Conservation (phyloP, 2,329 filamentous ascomycete genomes). For the Nemania abortiva region DNA sequence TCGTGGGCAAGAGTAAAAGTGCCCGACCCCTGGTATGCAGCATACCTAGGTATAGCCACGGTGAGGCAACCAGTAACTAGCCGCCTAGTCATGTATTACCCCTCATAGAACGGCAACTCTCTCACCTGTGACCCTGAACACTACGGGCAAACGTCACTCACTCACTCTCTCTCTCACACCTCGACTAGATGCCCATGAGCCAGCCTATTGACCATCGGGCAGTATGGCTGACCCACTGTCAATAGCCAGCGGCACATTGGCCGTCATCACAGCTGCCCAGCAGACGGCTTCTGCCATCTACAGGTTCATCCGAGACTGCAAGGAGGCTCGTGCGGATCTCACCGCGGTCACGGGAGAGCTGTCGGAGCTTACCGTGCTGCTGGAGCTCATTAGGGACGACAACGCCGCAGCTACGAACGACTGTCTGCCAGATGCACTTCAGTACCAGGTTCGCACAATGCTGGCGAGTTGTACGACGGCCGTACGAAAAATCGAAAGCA, state of each 20-base stretch:
- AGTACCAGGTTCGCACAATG: constrained; percentile 9
- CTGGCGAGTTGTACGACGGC: constrained; percentile 5
- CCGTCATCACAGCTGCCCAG: not conserved
- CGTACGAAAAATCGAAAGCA: constrained; percentile 13
- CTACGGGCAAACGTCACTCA: too few species aligned
- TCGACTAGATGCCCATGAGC: too few species aligned
- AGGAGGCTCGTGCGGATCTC: constrained; percentile 11
- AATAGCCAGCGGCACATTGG: constrained; percentile 8
- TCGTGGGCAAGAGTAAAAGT: not conserved
- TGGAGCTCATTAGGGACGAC: constrained; percentile 18
- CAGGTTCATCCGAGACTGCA: constrained; percentile 20
- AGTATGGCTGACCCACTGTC: constrained; percentile 14
- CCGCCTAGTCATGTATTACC: not conserved
- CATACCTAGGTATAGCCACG: constrained; percentile 11
- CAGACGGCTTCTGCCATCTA: not conserved
- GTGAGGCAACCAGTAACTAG: constrained; percentile 6
- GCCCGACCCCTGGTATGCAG: not conserved
- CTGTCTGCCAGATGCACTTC: not conserved
- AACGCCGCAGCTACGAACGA: not conserved
- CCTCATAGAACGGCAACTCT: not conserved
- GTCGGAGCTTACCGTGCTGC: constrained; percentile 12
- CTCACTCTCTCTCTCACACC: too few species aligned
- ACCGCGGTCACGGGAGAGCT: not conserved
- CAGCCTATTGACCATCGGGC: too few species aligned
- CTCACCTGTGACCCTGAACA: too few species aligned